A percentile compares a stretch with the other conserved stretches of the same genome.
Evolutionary conservation across 805 yeast species (phyloP).

Genomic region (Zygosaccharomyces siamensis): DNA sequence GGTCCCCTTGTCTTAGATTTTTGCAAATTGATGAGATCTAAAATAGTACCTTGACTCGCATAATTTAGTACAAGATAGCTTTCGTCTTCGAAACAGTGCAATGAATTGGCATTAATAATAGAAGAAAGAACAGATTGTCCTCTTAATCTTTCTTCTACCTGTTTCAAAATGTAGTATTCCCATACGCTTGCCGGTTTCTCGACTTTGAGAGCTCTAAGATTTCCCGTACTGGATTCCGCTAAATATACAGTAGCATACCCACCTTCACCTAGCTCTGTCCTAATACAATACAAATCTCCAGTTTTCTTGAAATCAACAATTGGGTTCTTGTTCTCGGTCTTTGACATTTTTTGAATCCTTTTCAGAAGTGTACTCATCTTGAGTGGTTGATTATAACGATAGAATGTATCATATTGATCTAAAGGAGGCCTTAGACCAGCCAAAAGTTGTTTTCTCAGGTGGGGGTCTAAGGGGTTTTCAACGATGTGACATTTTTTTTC

Average conservation of each 20-base stretch:
- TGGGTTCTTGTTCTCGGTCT: constrained; percentile 35
- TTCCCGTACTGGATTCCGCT: constrained; percentile 55
- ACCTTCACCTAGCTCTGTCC: constrained; percentile 65
- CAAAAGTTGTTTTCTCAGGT: constrained; percentile 39
- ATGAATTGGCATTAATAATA: constrained; percentile 46
- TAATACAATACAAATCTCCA: constrained; percentile 34
- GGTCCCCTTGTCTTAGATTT: constrained; percentile 29
- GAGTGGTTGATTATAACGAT: constrained; percentile 30
- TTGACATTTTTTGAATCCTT: constrained; percentile 39
- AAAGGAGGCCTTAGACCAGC: constrained; percentile 37
- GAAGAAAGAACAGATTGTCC: constrained; percentile 32
- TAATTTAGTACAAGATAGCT: constrained; percentile 63
- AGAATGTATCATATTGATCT: constrained; percentile 31
- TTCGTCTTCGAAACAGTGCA: constrained; percentile 60
- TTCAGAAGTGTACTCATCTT: constrained; percentile 36
- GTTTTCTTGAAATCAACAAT: constrained; percentile 34
- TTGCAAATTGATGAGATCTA: constrained; percentile 58
- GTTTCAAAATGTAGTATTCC: constrained; percentile 74
- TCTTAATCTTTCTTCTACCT: constrained; percentile 43
- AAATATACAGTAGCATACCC: constrained; percentile 74
- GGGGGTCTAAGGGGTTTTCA: constrained; percentile 44
- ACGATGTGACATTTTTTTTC: neutral
- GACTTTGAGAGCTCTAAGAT: constrained; percentile 62
- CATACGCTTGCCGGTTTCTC: constrained; percentile 66
- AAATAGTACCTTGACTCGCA: constrained; percentile 63